These are phyloP conservation scores for Sordariomycetes sp. DNA, from an alignment of 2,329 filamentous ascomycete genomes.

Conservation along the genomic window DNA sequence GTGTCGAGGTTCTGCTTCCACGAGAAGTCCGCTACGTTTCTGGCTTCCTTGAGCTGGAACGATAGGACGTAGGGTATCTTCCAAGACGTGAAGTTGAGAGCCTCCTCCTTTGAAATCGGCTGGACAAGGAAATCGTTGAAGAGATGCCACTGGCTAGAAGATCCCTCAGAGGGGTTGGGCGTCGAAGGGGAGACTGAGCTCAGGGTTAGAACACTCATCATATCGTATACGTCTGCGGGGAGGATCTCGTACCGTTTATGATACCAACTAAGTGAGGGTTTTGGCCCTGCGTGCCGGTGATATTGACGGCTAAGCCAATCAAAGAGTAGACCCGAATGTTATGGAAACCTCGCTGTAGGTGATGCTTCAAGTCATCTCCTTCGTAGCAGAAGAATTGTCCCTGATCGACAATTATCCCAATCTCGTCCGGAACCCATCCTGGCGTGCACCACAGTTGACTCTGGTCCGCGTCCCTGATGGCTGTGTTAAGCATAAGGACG, in stretches of 20 bases:
- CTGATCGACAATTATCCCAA: slow-evolving; percentile 81
- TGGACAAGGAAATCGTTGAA: slow-evolving; percentile 96
- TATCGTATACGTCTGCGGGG: neutral
- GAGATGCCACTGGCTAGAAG: slow-evolving; percentile 72
- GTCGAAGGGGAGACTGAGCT: slow-evolving; percentile 7
- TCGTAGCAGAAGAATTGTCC: slow-evolving; percentile 95
- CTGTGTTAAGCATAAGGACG: slow-evolving; percentile 82
- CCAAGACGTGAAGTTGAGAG: slow-evolving; percentile 81
- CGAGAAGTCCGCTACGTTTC: slow-evolving; percentile 71
- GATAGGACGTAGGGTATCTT: slow-evolving; percentile 82
- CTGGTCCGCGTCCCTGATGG: slow-evolving; percentile 60
- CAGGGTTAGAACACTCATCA: neutral
- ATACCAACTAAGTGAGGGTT: slow-evolving; percentile 87
- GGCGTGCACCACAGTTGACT: slow-evolving; percentile 79
- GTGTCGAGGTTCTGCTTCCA: slow-evolving; percentile 85
- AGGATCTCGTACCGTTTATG: slow-evolving; percentile 60
- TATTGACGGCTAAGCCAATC: slow-evolving; percentile 80
- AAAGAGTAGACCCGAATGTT: slow-evolving; percentile 85
- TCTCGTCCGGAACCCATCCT: slow-evolving; percentile 86
- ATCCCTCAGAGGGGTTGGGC: slow-evolving; percentile 34
- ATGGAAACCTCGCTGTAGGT: slow-evolving; percentile 68
- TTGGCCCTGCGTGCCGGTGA: slow-evolving; percentile 53
- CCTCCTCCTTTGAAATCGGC: slow-evolving; percentile 69
- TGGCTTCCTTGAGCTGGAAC: slow-evolving; percentile 73
- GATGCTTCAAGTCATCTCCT: slow-evolving; percentile 74